phyloP scores from a whole-genome alignment of 192 early-diverging fungal species.

The Backusella circina region DNA sequence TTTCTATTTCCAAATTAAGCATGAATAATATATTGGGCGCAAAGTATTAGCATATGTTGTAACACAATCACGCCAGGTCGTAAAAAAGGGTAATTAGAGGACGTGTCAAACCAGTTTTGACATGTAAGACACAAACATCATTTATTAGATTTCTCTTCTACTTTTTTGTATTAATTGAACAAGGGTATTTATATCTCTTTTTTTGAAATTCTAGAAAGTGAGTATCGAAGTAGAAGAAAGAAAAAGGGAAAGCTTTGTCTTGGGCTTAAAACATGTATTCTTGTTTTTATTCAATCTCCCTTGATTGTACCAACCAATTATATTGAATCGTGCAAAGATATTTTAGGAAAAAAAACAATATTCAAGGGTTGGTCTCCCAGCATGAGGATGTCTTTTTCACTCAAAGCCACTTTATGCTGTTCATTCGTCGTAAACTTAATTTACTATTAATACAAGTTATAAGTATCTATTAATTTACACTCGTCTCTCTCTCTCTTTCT shows the following conservation, averaged over 20 bases:
- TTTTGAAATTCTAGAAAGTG: not conserved
- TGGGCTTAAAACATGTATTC: not conserved
- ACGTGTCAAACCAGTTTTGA: slow-evolving; percentile 3
- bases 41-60: not conserved
- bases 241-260: not conserved
- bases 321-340: not conserved
- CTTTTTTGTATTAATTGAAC: not conserved
- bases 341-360: not conserved
- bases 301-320: not conserved
- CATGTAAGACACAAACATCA: not conserved
- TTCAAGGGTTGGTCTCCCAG: not conserved
- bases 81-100: not conserved
- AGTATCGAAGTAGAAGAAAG: not conserved
- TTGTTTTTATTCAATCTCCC: not conserved
- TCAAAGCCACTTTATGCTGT: not conserved
- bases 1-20: not conserved
- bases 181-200: not conserved
- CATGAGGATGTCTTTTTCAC: not conserved
- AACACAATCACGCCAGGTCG: not conserved
- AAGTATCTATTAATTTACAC: not conserved
- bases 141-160: not conserved
- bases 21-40: not conserved
- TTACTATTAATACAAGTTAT: not conserved
- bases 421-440: not conserved
- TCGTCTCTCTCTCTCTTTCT: not conserved